These are phyloP conservation scores for Thelonectria blattea DNA, from an alignment of 2,329 filamentous ascomycete genomes.

Conservation along the genomic window DNA sequence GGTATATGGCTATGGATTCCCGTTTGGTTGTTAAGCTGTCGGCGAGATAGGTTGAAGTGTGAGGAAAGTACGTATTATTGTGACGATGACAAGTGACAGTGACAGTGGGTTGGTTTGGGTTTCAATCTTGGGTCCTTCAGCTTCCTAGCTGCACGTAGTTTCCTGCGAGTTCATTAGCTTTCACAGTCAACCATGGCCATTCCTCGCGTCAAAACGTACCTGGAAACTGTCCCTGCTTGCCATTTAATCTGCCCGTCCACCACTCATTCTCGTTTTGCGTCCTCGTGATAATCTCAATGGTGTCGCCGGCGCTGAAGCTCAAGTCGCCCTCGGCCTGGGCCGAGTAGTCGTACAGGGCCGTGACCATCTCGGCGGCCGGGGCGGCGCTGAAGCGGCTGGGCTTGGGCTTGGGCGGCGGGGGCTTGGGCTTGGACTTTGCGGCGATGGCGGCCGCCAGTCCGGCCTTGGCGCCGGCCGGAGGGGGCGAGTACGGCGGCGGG, in stretches of 20 bases:
- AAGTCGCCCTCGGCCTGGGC: conserved; percentile 94
- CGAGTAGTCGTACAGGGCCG: conserved; percentile 94
- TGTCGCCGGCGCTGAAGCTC: conserved; percentile 85
- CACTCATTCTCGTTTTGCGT: conserved; percentile 96
- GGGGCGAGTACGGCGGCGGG: conserved; percentile 74
- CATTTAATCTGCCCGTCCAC: conserved; percentile 86
- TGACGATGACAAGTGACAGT: not conserved
- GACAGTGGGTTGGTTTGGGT: not conserved
- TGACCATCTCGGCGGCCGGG: conserved; percentile 76
- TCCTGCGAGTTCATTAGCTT: conserved; percentile 45
- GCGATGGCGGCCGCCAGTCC: conserved; percentile 56
- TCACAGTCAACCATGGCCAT: not conserved
- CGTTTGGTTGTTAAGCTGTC: conserved; percentile 11
- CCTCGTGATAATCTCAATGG: conserved; percentile 84
- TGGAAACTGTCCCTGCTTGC: conserved; percentile 89
- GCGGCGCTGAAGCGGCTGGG: conserved; percentile 72
- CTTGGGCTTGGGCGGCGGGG: conserved; percentile 73
- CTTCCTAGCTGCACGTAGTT: conserved; percentile 55
- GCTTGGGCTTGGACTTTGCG: conserved; percentile 71
- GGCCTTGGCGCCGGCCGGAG: conserved; percentile 45
- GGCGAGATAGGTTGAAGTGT: conserved; percentile 24
- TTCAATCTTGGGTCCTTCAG: conserved; percentile 19
- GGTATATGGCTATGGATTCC: conserved; percentile 21
- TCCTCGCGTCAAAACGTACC: conserved; percentile 61
- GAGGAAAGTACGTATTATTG: conserved; percentile 14